Conservation (phyloP, 1,139 yeast genomes). For the Hanseniaspora sp. region DNA sequence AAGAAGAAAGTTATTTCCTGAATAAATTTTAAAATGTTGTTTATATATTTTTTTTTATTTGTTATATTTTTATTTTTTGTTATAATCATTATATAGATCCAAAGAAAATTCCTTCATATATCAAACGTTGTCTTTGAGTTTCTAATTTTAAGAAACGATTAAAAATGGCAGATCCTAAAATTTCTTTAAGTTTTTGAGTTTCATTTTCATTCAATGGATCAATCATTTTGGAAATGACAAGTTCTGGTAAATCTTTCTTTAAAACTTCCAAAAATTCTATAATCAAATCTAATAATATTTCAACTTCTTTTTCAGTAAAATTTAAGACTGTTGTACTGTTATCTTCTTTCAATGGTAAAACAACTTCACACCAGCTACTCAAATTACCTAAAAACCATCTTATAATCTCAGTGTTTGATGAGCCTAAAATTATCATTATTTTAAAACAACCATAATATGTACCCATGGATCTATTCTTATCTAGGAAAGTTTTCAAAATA, state of each 20-base stretch:
- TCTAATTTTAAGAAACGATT: conserved; percentile 39
- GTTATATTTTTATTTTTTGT: background rate
- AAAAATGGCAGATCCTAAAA: conserved; percentile 54
- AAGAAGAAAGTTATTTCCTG: conserved; percentile 30
- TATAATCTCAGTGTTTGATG: conserved; percentile 52
- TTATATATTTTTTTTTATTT: too few relatives aligned
- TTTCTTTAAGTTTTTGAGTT: conserved; percentile 38
- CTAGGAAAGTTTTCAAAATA: conserved; percentile 77
- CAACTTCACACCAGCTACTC: conserved; percentile 62
- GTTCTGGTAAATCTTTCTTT: conserved; percentile 29
- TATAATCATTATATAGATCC: conserved; percentile 41
- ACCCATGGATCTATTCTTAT: conserved; percentile 62
- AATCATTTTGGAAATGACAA: conserved; percentile 31
- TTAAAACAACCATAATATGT: conserved; percentile 86
- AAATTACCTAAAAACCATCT: conserved; percentile 78
- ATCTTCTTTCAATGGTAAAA: conserved; percentile 26
- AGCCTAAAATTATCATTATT: conserved; percentile 73
- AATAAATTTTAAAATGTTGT: too few relatives aligned
- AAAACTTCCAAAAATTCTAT: conserved; percentile 41
- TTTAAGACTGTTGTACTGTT: conserved; percentile 18
- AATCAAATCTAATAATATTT: conserved; percentile 39
- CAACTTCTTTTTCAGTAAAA: conserved; percentile 34
- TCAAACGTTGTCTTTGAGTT: conserved; percentile 38
- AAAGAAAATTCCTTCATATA: conserved; percentile 63
- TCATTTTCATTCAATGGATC: conserved; percentile 36